Percentiles rank a stretch among this genome's conserved stretches.
Evolutionary conservation across 2,329 filamentous ascomycete genomes (phyloP).

Genomic region (Aspergillus hortae): DNA sequence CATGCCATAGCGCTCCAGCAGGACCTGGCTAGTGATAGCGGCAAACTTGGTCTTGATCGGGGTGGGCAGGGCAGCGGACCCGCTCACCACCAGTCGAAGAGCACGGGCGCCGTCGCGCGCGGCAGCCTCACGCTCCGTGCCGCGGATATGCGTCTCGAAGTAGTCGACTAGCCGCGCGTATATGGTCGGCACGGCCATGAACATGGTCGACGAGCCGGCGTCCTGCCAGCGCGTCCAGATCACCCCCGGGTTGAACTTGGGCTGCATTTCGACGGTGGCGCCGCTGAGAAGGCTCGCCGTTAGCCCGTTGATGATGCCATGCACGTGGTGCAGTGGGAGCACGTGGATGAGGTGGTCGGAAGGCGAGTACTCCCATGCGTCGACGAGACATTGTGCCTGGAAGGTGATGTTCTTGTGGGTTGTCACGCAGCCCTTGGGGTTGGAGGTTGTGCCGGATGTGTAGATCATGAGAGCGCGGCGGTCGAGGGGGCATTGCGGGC

Average conservation of each 20-base stretch:
- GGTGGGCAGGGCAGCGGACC: constrained; percentile 42
- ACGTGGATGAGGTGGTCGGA: constrained; percentile 49
- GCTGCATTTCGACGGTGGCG: constrained; percentile 47
- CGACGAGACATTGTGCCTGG: constrained; percentile 27
- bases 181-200: constrained; percentile 52
- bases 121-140: constrained; percentile 29
- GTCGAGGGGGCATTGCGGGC: constrained; percentile 21
- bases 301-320: constrained; percentile 50
- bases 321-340: constrained; percentile 50
- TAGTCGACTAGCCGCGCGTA: constrained; percentile 49
- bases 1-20: constrained; percentile 50
- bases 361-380: constrained; percentile 28
- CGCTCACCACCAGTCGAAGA: constrained; percentile 39
- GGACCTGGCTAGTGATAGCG: constrained; percentile 39
- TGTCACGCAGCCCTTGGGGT: constrained; percentile 43
- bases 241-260: constrained; percentile 41
- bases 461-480: constrained; percentile 42
- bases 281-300: constrained; percentile 46
- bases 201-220: constrained; percentile 42
- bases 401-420: constrained; percentile 41
- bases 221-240: constrained; percentile 48
- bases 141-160: constrained; percentile 38
- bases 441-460: constrained; percentile 41
- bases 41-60: constrained; percentile 40
- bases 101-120: constrained; percentile 31